Conservation (phyloP, 768 basidiomycete genomes). For the Boletellus ananiceps region DNA sequence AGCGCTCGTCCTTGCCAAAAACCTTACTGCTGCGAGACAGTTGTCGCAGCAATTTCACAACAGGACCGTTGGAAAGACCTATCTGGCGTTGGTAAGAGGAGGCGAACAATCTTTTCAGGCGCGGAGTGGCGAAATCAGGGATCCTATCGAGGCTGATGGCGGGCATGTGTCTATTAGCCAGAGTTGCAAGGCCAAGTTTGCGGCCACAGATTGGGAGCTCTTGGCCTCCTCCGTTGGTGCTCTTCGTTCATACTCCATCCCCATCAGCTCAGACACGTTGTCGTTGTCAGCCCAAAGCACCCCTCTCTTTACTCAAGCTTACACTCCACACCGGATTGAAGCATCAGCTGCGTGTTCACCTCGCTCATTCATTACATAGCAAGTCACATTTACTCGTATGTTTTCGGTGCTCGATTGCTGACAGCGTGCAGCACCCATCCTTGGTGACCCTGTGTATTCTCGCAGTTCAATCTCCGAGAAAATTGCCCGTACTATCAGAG, state of each 20-base stretch:
- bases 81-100: slow-evolving; percentile 60
- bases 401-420: slow-evolving; percentile 3
- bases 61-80: slow-evolving; percentile 49
- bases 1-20: slow-evolving; percentile 51
- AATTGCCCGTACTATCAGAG: slow-evolving; percentile 20
- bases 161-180: slow-evolving; percentile 41
- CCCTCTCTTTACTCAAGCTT: slow-evolving; percentile 54
- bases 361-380: slow-evolving; percentile 50
- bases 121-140: slow-evolving; percentile 40
- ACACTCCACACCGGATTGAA: slow-evolving; percentile 59
- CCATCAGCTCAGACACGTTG: slow-evolving; percentile 24
- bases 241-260: slow-evolving; percentile 9
- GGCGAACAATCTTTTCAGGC: slow-evolving; percentile 42
- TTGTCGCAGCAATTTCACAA: slow-evolving; percentile 52
- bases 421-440: slow-evolving; percentile 50
- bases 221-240: slow-evolving; percentile 52
- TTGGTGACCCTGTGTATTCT: slow-evolving; percentile 57
- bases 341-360: slow-evolving; percentile 67
- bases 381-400: slow-evolving; percentile 7
- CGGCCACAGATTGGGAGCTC: slow-evolving; percentile 50
- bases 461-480: slow-evolving; percentile 32
- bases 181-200: slow-evolving; percentile 32
- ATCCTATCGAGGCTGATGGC: slow-evolving; percentile 35
- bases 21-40: slow-evolving; percentile 38
- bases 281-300: slow-evolving; percentile 33